Conservation (phyloP, 2,329 filamentous ascomycete species). For the Penicillium crustosum region DNA sequence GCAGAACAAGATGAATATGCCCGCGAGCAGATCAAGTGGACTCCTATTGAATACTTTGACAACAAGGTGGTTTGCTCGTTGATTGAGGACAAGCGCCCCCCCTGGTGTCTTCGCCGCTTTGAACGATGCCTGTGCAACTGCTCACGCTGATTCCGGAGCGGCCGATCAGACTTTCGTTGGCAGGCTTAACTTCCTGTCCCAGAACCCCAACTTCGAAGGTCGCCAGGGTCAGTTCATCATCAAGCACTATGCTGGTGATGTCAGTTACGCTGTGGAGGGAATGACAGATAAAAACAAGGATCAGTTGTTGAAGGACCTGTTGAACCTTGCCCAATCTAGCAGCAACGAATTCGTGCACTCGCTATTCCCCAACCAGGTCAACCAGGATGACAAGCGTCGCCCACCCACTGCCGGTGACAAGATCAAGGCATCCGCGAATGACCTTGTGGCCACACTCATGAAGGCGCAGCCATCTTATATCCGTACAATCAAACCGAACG, state of each 20-base stretch:
- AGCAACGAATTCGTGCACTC: conserved; percentile 82
- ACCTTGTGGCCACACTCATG: conserved; percentile 92
- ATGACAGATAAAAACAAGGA: conserved; percentile 99
- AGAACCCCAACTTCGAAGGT: conserved; percentile 84
- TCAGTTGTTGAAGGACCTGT: conserved; percentile 86
- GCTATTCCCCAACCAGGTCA: conserved; percentile 87
- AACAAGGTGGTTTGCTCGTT: conserved; percentile 98
- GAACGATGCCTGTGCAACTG: conserved; percentile 98
- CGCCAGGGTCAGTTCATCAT: conserved; percentile 96
- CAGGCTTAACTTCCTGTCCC: conserved; percentile 80
- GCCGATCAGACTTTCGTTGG: conserved; percentile 97
- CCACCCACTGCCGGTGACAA: conserved; percentile 95
- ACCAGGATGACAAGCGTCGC: conserved; percentile 91
- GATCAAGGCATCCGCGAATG: conserved; percentile 92
- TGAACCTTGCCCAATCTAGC: conserved; percentile 81
- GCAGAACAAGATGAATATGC: conserved; percentile 98
- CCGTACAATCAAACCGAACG: conserved; percentile 98
- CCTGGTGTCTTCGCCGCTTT: conserved; percentile 91
- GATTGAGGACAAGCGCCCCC: conserved; percentile 88
- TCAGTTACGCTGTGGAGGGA: conserved; percentile 88
- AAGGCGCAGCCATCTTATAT: conserved; percentile 97
- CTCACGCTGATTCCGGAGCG: conserved; percentile 89
- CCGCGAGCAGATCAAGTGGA: conserved; percentile 95
- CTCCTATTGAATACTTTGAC: conserved; percentile 98
- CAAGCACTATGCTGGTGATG: conserved; percentile 98